These are phyloP conservation scores for Phlyctochytrium planicorne DNA, from an alignment of 192 early-diverging fungal species.

Conservation along the genomic window DNA sequence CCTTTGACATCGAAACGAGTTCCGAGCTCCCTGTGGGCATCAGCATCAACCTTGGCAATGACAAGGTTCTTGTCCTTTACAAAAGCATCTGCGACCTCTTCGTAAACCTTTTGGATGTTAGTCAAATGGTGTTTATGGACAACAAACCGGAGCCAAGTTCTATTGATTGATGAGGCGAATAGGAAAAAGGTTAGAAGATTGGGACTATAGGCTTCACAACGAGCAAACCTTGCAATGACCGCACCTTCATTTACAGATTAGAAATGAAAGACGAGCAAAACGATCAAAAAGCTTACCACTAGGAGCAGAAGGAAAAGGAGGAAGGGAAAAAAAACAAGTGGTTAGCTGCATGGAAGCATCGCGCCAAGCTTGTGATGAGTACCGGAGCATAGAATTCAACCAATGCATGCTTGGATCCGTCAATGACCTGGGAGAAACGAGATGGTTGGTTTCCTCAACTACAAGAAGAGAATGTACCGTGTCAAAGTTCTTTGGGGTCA, in stretches of 20 bases:
- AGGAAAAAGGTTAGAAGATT: neutral
- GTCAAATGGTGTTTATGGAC: too few species aligned
- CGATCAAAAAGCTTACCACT: too few species aligned
- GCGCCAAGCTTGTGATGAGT: slow-evolving; percentile 41
- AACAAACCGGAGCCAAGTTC: slow-evolving; percentile 46
- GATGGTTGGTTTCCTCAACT: neutral
- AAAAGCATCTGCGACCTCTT: slow-evolving; percentile 77
- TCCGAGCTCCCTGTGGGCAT: slow-evolving; percentile 82
- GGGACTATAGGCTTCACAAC: neutral
- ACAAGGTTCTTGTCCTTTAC: slow-evolving; percentile 71
- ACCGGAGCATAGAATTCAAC: slow-evolving; percentile 89
- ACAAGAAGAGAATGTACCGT: slow-evolving; percentile 19
- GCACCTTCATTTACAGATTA: too few species aligned
- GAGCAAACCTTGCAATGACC: slow-evolving; percentile 70
- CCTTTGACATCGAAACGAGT: slow-evolving; percentile 69
- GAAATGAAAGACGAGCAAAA: too few species aligned
- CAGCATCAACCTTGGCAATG: slow-evolving; percentile 79
- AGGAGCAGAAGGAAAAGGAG: too few species aligned
- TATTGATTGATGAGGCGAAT: too few species aligned
- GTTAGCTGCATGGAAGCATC: neutral
- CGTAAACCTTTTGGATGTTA: slow-evolving; percentile 55
- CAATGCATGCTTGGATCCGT: neutral
- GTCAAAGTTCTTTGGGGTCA: slow-evolving; percentile 63
- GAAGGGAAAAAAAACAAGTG: too few species aligned
- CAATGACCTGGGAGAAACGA: neutral